Evolutionary conservation across 352 stramenopile species (phyloP).

Genomic region (Phytophthora melonis): DNA sequence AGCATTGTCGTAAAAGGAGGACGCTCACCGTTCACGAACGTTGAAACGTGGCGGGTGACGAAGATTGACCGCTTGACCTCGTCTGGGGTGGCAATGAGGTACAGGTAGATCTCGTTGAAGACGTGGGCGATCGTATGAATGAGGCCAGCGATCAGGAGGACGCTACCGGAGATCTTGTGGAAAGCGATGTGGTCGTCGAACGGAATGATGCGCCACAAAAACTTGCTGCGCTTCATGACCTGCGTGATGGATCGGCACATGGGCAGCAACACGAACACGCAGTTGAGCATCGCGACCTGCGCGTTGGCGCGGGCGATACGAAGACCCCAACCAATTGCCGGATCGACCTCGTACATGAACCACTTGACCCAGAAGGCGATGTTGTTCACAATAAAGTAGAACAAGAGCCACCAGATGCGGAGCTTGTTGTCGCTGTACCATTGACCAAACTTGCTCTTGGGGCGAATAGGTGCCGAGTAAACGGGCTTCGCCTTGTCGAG

Average conservation of each 20-base stretch:
- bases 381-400: conserved; percentile 73
- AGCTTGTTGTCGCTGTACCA: conserved; percentile 76
- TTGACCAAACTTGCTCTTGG: conserved; percentile 59
- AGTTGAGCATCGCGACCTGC: conserved; percentile 80
- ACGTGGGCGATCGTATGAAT: conserved; percentile 69
- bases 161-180: conserved; percentile 72
- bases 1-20: conserved; percentile 69
- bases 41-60: conserved; percentile 52
- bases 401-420: conserved; percentile 77
- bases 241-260: conserved; percentile 77
- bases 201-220: conserved; percentile 71
- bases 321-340: conserved; percentile 68
- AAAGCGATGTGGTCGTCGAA: conserved; percentile 81
- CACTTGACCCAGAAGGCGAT: conserved; percentile 72
- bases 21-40: conserved; percentile 47
- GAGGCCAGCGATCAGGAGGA: conserved; percentile 57
- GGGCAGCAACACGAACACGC: conserved; percentile 69
- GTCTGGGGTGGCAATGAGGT: conserved; percentile 64
- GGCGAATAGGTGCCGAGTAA: conserved; percentile 31
- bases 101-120: conserved; percentile 76
- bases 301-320: conserved; percentile 70
- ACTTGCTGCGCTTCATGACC: conserved; percentile 60
- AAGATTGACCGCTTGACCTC: conserved; percentile 66
- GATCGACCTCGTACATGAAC: conserved; percentile 69
- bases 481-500: conserved; percentile 46